Base-by-base conservation (phyloP, 129 eudicot species). In the Chrysanthemum makinoi region DNA sequence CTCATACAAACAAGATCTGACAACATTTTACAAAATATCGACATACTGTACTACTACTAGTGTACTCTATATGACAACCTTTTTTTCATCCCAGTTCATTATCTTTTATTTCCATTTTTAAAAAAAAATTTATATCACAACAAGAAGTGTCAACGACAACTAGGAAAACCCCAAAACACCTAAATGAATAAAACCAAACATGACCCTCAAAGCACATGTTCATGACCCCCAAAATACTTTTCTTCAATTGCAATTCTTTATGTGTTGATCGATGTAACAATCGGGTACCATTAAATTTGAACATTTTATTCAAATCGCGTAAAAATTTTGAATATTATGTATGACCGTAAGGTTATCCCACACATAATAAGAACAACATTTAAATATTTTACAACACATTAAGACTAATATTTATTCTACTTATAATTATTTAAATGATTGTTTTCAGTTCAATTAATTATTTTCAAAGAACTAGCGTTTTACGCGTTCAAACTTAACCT, bases 191-290 rank as follows among this genome's bases (percentile, higher is more conserved):
- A 72, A 47, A 58, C 64, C 68, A 75, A 56, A 26, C 62, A 35
- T 57, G 82, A 69, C 78, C 82, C 82, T 72, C 74, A 72, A 53
- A 30, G 63, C 82, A 79, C 82, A 79, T 79, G 82, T 66, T n/a
- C 14, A 58, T 60, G 48, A 20, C 79, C 71, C 62, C 15, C 15
- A 11, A 70, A 61, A 60, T 33, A 51, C 66, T 43, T 61, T 53
- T 52, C 58, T 56, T 68, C 58, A 17, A 20, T 19, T 62, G 64
- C 80, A 77, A 60, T 77, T 72, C 58, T 60, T 77, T 28, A 28
- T 28, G 28, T 26, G 35, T 22, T 22, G 24, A 22, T 22, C 24
- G 24, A 22, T 22, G 1, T 22, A n/a, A n/a, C n/a, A n/a, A n/a
- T n/a, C n/a, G n/a, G n/a, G n/a, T 22, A 22, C 24, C 24, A 22